These are phyloP conservation scores for Aspergillus sp. DNA, from an alignment of 2,329 filamentous ascomycete genomes.

Conservation along the genomic window DNA sequence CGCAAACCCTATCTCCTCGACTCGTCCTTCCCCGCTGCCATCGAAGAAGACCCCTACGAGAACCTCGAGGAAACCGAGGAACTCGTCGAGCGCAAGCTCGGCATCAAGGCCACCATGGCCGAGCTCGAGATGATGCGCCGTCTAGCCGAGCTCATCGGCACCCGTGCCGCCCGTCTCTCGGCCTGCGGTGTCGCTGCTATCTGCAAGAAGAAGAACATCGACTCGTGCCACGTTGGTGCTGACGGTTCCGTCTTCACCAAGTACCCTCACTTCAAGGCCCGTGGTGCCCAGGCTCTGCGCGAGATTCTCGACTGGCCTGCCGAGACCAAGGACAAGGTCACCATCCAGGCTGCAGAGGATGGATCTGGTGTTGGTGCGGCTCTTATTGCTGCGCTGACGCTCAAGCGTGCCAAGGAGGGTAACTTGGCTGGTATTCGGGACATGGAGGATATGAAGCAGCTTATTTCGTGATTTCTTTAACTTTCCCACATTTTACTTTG, in stretches of 20 bases:
- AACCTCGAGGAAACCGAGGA: conserved; percentile 86
- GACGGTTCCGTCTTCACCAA: conserved; percentile 99
- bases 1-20: conserved; percentile 85
- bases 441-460: conserved; percentile 30
- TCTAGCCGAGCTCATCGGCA: conserved; percentile 88
- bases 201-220: conserved; percentile 89
- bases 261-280: conserved; percentile 94
- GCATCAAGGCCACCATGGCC: conserved; percentile 61
- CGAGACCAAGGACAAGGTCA: conserved; percentile 78
- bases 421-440: conserved; percentile 54
- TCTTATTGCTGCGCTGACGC: conserved; percentile 70
- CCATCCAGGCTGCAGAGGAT: conserved; percentile 85
- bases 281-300: conserved; percentile 78
- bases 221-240: conserved; percentile 85
- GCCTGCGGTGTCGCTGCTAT: conserved; percentile 94
- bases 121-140: conserved; percentile 87
- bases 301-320: conserved; percentile 94
- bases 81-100: conserved; percentile 69
- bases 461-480: conserved; percentile 13
- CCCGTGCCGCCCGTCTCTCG: conserved; percentile 84
- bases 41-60: conserved; percentile 94
- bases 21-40: conserved; percentile 83
- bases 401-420: conserved; percentile 56
- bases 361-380: conserved; percentile 96
- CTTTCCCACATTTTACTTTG: neutral